Conservation (phyloP, 805 yeast species). For the Kluyveromyces aestuarii region DNA sequence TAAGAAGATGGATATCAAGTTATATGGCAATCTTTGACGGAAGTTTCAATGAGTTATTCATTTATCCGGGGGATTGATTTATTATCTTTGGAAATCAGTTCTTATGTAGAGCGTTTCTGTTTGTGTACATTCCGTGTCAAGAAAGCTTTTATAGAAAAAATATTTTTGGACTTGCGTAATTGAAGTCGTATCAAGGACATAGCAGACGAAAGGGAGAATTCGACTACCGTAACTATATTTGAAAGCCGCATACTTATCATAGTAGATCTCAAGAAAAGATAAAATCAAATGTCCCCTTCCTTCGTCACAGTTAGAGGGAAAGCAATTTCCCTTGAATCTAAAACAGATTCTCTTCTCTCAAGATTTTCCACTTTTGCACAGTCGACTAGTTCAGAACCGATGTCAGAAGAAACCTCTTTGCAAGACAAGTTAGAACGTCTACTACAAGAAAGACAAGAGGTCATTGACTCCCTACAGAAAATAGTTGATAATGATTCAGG, state of each 20-base stretch:
- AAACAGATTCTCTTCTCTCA: slow-evolving; percentile 46
- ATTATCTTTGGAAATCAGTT: neutral
- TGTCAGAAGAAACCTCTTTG: slow-evolving; percentile 38
- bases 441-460: slow-evolving; percentile 45
- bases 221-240: neutral
- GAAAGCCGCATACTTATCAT: neutral
- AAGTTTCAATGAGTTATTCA: slow-evolving; percentile 1
- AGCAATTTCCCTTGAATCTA: slow-evolving; percentile 61
- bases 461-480: slow-evolving; percentile 41
- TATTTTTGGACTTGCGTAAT: too few species aligned
- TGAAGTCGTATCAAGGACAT: neutral
- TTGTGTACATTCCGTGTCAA: neutral
- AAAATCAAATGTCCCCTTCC: slow-evolving; percentile 29
- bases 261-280: neutral
- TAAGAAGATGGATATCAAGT: slow-evolving; percentile 19
- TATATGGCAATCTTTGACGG: slow-evolving; percentile 7
- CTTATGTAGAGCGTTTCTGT: too few species aligned
- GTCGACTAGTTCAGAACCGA: slow-evolving; percentile 39
- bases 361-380: slow-evolving; percentile 47
- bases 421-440: slow-evolving; percentile 42
- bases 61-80: neutral
- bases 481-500: slow-evolving; percentile 47
- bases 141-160: neutral
- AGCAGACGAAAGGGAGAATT: neutral
- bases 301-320: slow-evolving; percentile 64